Evolutionary conservation across 148 eudicot genomes (phyloP).

Genomic region (Tetragonia tetragonoides): DNA sequence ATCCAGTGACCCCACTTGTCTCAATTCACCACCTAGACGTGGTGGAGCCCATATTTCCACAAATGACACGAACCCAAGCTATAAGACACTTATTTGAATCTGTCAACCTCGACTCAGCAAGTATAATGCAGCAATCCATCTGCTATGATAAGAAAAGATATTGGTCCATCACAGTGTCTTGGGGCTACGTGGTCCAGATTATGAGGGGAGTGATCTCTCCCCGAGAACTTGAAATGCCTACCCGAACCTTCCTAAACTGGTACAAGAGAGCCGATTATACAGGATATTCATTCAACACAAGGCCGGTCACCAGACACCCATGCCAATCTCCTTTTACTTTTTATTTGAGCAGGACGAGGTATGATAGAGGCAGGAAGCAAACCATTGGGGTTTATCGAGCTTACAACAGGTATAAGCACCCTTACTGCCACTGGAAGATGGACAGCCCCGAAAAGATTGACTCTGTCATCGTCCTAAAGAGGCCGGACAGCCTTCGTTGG

Average conservation of each 20-base stretch:
- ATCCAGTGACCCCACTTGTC: slow-evolving; percentile 42
- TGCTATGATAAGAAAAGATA: slow-evolving; percentile 39
- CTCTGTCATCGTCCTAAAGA: slow-evolving; percentile 30
- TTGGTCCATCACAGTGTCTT: slow-evolving; percentile 42
- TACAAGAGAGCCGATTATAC: slow-evolving; percentile 43
- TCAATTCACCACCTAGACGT: slow-evolving; percentile 43
- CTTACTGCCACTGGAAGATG: slow-evolving; percentile 35
- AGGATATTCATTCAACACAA: slow-evolving; percentile 41
- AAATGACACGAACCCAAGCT: slow-evolving; percentile 32
- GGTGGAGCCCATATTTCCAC: slow-evolving; percentile 43
- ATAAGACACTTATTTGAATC: slow-evolving; percentile 27
- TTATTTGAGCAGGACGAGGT: slow-evolving; percentile 31
- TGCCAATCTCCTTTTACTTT: slow-evolving; percentile 39
- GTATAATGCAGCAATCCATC: slow-evolving; percentile 44
- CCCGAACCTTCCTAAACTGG: slow-evolving; percentile 43
- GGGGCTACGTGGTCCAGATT: slow-evolving; percentile 43
- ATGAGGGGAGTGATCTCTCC: slow-evolving; percentile 41
- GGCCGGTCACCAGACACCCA: slow-evolving; percentile 39
- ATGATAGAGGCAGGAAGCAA: slow-evolving; percentile 42
- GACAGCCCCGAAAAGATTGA: slow-evolving; percentile 31
- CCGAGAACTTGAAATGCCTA: slow-evolving; percentile 42
- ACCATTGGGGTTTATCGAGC: slow-evolving; percentile 50
- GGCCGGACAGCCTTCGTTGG: slow-evolving; percentile 30
- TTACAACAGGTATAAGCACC: slow-evolving; percentile 32
- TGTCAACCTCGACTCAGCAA: slow-evolving; percentile 32